A percentile compares a stretch with the other conserved stretches of the same genome.
These are phyloP conservation scores for Verticillium longisporum DNA, from an alignment of 2,329 filamentous ascomycete genomes.

Conservation along the genomic window DNA sequence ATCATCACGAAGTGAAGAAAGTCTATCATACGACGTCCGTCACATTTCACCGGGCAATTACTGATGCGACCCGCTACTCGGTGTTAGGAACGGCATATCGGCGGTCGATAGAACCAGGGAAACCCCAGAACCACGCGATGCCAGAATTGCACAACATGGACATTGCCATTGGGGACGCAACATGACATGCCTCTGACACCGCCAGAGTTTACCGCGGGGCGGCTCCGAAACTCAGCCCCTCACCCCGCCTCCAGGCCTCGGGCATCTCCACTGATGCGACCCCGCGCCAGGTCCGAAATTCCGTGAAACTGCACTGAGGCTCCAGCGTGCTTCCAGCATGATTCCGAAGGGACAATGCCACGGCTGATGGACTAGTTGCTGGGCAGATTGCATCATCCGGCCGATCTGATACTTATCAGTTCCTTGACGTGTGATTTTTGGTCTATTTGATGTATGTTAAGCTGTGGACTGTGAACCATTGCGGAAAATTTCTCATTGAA, in stretches of 20 bases:
- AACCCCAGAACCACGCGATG: not conserved
- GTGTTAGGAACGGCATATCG: not conserved
- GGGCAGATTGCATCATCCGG: not conserved
- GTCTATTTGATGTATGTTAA: not conserved
- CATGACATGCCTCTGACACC: not conserved
- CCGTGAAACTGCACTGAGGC: not conserved
- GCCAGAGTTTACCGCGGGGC: not conserved
- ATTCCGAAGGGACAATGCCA: not conserved
- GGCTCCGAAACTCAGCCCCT: not conserved
- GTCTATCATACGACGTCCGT: not conserved
- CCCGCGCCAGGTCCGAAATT: not conserved
- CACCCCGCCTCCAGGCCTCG: not conserved
- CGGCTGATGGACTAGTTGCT: not conserved
- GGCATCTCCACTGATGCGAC: not conserved
- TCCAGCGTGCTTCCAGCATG: not conserved
- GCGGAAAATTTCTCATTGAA: not conserved
- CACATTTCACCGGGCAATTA: too few species aligned
- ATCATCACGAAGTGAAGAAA: not conserved
- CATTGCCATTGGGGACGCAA: too few species aligned
- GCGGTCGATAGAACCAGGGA: not conserved
- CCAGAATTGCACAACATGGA: too few species aligned
- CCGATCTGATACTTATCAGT: not conserved
- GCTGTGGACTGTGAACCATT: not conserved
- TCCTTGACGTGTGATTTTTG: not conserved
- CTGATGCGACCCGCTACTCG: not conserved